These are phyloP conservation scores for Colletotrichum sp. DNA, from an alignment of 2,329 filamentous ascomycete species.

Conservation along the genomic window DNA sequence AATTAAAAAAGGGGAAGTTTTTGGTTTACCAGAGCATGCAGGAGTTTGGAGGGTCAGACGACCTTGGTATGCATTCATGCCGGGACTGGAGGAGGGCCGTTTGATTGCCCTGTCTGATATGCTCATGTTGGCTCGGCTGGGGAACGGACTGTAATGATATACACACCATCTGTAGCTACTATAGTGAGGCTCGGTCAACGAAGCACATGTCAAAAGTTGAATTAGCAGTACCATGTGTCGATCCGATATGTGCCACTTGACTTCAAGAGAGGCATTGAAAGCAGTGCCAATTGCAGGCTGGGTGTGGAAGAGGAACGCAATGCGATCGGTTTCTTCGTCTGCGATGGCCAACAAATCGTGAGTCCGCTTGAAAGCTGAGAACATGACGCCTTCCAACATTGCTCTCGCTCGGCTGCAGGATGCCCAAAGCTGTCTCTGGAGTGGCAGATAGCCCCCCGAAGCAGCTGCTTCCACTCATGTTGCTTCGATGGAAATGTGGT, in stretches of 20 bases:
- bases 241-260: not conserved
- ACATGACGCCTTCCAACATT: not conserved
- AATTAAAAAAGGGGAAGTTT: not conserved
- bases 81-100: not conserved
- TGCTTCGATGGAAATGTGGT: not conserved
- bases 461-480: not conserved
- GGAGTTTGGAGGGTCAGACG: not conserved
- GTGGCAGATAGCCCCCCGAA: not conserved
- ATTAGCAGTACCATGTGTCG: not conserved
- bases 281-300: not conserved
- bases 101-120: not conserved
- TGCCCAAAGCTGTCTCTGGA: not conserved
- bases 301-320: not conserved
- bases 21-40: not conserved
- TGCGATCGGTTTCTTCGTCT: not conserved
- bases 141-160: slow-evolving; percentile 18
- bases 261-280: not conserved
- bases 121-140: not conserved
- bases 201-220: slow-evolving; percentile 11
- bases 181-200: slow-evolving; percentile 15
- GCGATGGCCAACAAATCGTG: not conserved
- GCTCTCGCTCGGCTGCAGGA: not conserved
- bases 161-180: slow-evolving; percentile 16
- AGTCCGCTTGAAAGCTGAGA: not conserved
- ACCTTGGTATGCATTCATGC: not conserved